Conservation (phyloP, 2,329 filamentous ascomycete genomes). For the Colletotrichum sp. region DNA sequence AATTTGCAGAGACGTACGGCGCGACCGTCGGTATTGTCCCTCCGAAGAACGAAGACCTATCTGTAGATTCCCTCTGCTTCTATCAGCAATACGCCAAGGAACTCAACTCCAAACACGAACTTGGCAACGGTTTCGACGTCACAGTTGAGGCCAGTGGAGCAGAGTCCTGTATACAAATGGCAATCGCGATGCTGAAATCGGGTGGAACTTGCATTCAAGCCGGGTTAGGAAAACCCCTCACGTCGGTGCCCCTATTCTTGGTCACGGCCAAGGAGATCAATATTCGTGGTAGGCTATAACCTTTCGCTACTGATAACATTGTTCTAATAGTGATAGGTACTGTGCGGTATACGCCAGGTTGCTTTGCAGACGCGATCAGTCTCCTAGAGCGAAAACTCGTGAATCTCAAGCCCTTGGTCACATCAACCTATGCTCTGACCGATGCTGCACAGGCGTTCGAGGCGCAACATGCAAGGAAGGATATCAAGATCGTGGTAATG, state of each 20-base stretch:
- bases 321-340: too few relatives aligned
- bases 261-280: not conserved
- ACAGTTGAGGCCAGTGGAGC: not conserved
- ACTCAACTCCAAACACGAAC: not conserved
- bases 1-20: not conserved
- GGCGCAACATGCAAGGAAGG: too few relatives aligned
- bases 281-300: too few relatives aligned
- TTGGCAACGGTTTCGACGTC: not conserved
- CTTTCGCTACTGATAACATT: too few relatives aligned
- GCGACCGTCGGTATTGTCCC: not conserved
- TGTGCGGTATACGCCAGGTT: too few relatives aligned
- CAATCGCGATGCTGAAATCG: not conserved
- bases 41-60: not conserved
- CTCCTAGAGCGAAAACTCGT: too few relatives aligned
- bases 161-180: not conserved
- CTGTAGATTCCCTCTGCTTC: not conserved
- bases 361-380: too few relatives aligned
- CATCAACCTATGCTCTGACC: too few relatives aligned
- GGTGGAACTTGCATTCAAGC: not conserved
- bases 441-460: too few relatives aligned
- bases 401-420: too few relatives aligned
- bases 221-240: fast-evolving
- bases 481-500: too few relatives aligned
- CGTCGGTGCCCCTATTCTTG: fast-evolving
- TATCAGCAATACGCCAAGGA: not conserved